phyloP scores from a whole-genome alignment of 352 stramenopile species.

The Phytopythium aichiense region DNA sequence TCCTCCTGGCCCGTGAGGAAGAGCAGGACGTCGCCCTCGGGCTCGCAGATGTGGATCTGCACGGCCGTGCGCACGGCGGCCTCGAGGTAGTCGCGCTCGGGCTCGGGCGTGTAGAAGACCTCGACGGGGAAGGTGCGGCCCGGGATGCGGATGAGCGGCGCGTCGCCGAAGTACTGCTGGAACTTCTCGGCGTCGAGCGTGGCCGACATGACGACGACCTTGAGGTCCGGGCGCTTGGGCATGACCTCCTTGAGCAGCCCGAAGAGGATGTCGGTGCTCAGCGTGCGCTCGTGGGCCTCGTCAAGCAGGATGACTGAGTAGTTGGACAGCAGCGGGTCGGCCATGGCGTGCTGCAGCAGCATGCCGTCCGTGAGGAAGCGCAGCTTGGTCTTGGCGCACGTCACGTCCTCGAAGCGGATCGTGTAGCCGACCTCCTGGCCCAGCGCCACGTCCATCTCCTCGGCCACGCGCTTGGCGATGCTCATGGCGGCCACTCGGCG shows the following conservation, averaged over 20 bases:
- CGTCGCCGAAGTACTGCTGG: conserved; percentile 93
- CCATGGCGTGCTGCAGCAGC: conserved; percentile 97
- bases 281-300: conserved; percentile 97
- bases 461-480: conserved; percentile 96
- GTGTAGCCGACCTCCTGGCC: conserved; percentile 98
- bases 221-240: conserved; percentile 92
- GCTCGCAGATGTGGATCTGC: conserved; percentile 98
- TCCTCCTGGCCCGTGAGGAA: conserved; percentile 99
- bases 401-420: conserved; percentile 99
- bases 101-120: conserved; percentile 97
- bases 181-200: conserved; percentile 98
- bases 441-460: conserved; percentile 98
- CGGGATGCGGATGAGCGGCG: conserved; percentile 92
- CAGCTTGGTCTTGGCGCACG: conserved; percentile 73
- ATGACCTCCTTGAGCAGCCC: conserved; percentile 97
- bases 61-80: conserved; percentile 78
- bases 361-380: conserved; percentile 91
- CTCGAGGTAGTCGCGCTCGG: conserved; percentile 98
- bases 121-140: conserved; percentile 98
- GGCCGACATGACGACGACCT: conserved; percentile 98
- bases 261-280: conserved; percentile 98
- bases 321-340: conserved; percentile 92
- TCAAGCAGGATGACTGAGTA: conserved; percentile 98
- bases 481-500: conserved; percentile 97
- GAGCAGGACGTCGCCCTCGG: conserved; percentile 97